Conservation (phyloP, 805 yeast species). For the Kuraishia molischiana region DNA sequence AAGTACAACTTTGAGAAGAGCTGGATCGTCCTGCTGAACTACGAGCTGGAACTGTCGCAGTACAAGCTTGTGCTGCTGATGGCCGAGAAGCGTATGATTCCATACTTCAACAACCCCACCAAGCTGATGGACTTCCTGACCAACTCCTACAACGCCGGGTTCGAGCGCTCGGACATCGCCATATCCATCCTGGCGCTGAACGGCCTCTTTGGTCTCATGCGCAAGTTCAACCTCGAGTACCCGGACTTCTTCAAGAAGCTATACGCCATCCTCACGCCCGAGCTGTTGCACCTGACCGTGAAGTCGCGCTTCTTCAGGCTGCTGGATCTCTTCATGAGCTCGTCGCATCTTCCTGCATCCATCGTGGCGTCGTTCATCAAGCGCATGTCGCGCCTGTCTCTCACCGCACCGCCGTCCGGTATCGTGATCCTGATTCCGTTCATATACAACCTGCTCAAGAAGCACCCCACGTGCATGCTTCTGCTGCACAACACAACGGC, state of each 20-base stretch:
- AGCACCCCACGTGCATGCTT: slow-evolving; percentile 92
- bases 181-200: slow-evolving; percentile 64
- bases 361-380: slow-evolving; percentile 88
- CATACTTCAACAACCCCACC: slow-evolving; percentile 71
- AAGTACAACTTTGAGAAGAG: slow-evolving; percentile 60
- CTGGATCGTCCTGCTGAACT: slow-evolving; percentile 49
- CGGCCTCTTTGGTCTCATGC: slow-evolving; percentile 82
- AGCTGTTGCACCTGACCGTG: slow-evolving; percentile 66
- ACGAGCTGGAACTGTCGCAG: slow-evolving; percentile 39
- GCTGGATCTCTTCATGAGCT: slow-evolving; percentile 74
- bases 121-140: slow-evolving; percentile 89
- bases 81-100: slow-evolving; percentile 78
- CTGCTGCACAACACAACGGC: slow-evolving; percentile 53
- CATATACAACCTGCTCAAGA: slow-evolving; percentile 76
- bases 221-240: slow-evolving; percentile 73
- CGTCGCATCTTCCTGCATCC: slow-evolving; percentile 78
- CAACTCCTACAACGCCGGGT: slow-evolving; percentile 57
- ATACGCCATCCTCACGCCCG: slow-evolving; percentile 70
- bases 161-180: slow-evolving; percentile 18
- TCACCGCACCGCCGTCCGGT: slow-evolving; percentile 82
- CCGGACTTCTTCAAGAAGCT: slow-evolving; percentile 82
- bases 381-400: slow-evolving; percentile 60
- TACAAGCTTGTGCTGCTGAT: slow-evolving; percentile 61
- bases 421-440: slow-evolving; percentile 85
- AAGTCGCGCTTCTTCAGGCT: slow-evolving; percentile 83